phyloP scores from a whole-genome alignment of 2,329 filamentous ascomycete species.

The Madurella fahalii region DNA sequence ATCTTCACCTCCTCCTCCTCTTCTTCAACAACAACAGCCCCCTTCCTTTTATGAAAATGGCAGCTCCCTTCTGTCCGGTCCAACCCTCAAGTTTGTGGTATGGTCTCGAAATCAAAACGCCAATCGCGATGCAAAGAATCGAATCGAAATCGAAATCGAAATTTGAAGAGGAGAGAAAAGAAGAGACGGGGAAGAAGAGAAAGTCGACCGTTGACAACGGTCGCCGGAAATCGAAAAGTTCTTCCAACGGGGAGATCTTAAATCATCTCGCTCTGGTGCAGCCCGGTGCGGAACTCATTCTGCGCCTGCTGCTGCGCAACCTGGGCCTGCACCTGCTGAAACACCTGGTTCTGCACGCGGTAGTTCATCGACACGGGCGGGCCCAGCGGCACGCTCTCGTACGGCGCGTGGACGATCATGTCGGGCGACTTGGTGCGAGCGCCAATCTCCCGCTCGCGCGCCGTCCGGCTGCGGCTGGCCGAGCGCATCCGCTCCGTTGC shows the following conservation, averaged over 20 bases:
- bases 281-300: conserved; percentile 45
- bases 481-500: conserved; percentile 59
- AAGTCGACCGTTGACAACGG: too few species aligned
- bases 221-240: not conserved
- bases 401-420: conserved; percentile 31
- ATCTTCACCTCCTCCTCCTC: not conserved
- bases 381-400: conserved; percentile 40
- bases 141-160: not conserved
- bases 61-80: not conserved
- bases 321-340: conserved; percentile 23
- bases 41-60: not conserved
- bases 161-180: conserved; percentile 7
- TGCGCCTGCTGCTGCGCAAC: conserved; percentile 24
- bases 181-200: not conserved
- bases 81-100: too few species aligned
- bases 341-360: conserved; percentile 28
- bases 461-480: conserved; percentile 51
- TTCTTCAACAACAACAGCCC: not conserved
- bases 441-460: conserved; percentile 26
- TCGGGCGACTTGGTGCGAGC: conserved; percentile 39
- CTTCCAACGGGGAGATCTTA: conserved; percentile 28
- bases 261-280: conserved; percentile 55
- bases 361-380: conserved; percentile 33
- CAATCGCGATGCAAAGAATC: not conserved
- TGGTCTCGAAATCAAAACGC: too few species aligned